These are phyloP conservation scores for Quercus robur DNA, from an alignment of 306 rosid genomes.

Conservation along the genomic window DNA sequence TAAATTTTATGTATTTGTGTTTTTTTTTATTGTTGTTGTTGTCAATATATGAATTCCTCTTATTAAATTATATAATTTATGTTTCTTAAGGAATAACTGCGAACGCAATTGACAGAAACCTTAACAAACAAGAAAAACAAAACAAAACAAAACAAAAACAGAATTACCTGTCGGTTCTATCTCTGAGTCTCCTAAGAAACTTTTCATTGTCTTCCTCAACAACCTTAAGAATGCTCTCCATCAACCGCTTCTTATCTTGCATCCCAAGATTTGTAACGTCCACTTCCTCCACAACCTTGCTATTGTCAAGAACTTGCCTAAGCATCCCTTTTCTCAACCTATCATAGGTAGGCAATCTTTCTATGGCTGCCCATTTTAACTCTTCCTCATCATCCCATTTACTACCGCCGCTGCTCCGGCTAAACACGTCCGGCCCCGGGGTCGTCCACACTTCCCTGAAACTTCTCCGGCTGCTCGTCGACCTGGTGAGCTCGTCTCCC, in stretches of 20 bases:
- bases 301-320: constrained; percentile 50
- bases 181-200: constrained; percentile 46
- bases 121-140: no score
- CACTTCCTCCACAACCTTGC: constrained; percentile 48
- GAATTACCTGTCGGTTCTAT: constrained; percentile 56
- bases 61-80: background rate
- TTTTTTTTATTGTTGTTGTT: no score
- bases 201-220: constrained; percentile 72
- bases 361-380: constrained; percentile 78
- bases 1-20: no score
- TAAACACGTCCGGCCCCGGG: constrained; percentile 49
- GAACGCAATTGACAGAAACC: no score
- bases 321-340: constrained; percentile 66
- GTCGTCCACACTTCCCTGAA: constrained; percentile 51
- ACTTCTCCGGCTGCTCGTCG: constrained; percentile 51
- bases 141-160: background rate
- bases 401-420: constrained; percentile 31
- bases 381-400: constrained; percentile 58
- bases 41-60: no score
- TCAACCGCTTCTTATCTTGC: constrained; percentile 55
- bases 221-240: constrained; percentile 58
- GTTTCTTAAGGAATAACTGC: accelerated
- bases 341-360: constrained; percentile 75
- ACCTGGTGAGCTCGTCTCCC: constrained; percentile 38
- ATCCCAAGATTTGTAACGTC: constrained; percentile 60